Conservation (phyloP, 768 basidiomycete genomes). For the Mrakia hoshinonis region DNA sequence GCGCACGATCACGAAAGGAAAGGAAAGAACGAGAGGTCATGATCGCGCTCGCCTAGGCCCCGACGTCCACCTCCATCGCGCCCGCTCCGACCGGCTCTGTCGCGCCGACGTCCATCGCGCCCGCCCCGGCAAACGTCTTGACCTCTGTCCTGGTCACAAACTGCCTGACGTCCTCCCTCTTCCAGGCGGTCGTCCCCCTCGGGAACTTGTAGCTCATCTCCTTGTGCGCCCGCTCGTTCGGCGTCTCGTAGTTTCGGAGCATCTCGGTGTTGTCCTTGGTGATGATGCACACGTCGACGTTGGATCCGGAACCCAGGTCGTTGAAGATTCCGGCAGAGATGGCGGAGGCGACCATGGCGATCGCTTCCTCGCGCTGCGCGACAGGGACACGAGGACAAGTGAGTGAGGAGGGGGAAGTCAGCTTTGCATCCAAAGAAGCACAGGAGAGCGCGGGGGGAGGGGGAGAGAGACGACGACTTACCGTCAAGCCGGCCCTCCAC, state of each 20-base stretch:
- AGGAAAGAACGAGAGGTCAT: background rate
- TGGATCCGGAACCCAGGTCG: conserved; percentile 97
- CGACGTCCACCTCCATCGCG: conserved; percentile 27
- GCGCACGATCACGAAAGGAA: no score
- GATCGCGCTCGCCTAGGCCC: conserved; percentile 10
- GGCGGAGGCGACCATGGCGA: conserved; percentile 72
- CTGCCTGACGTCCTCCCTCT: conserved; percentile 63
- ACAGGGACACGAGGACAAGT: background rate
- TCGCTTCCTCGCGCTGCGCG: conserved; percentile 66
- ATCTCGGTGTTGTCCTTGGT: conserved; percentile 78
- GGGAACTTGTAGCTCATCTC: conserved; percentile 52
- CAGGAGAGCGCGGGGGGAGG: background rate
- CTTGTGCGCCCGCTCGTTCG: conserved; percentile 45
- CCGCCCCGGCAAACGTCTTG: conserved; percentile 33
- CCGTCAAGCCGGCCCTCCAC: conserved; percentile 76
- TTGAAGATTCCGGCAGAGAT: conserved; percentile 97
- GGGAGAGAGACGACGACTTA: conserved; percentile 40
- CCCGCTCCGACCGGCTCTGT: conserved; percentile 11
- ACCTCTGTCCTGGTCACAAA: conserved; percentile 63
- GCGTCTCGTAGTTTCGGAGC: conserved; percentile 87
- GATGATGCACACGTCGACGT: conserved; percentile 94
- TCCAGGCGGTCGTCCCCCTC: conserved; percentile 81
- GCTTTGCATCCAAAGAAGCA: background rate
- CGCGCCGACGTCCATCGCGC: conserved; percentile 9
- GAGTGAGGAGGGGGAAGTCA: background rate